Percentiles rank a stretch among this genome's conserved stretches.
Evolutionary conservation across 1,284 basidiomycete genomes (phyloP).

Genomic region (Sanghuangporus baumii): DNA sequence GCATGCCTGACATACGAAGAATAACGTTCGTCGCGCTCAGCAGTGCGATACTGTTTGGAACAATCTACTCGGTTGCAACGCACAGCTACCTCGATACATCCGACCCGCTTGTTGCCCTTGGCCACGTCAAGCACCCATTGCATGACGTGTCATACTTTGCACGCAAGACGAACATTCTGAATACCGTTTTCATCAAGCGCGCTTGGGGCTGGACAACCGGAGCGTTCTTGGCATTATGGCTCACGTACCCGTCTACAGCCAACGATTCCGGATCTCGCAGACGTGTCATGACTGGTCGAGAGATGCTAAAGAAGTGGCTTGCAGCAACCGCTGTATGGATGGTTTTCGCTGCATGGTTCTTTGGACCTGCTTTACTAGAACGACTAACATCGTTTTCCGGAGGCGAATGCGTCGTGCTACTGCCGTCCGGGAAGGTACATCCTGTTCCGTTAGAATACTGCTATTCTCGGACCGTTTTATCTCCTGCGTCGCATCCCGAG

Average conservation of each 20-base stretch:
- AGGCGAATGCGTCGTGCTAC: conserved; percentile 69
- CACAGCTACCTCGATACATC: conserved; percentile 64
- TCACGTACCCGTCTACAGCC: conserved; percentile 39
- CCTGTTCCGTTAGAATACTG: conserved; percentile 59
- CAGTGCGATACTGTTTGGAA: conserved; percentile 43
- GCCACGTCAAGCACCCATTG: conserved; percentile 56
- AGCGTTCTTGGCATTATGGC: conserved; percentile 55
- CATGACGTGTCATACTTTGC: conserved; percentile 72
- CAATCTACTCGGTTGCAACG: conserved; percentile 45
- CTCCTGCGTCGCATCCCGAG: conserved; percentile 55
- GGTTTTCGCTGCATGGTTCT: conserved; percentile 85
- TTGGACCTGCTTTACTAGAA: conserved; percentile 80
- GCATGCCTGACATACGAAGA: conserved; percentile 21
- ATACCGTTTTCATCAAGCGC: conserved; percentile 84
- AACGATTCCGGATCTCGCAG: background rate
- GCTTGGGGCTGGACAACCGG: conserved; percentile 89
- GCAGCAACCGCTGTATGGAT: conserved; percentile 68
- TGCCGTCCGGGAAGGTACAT: conserved; percentile 53
- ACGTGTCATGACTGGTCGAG: conserved; percentile 23
- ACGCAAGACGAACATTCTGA: conserved; percentile 77
- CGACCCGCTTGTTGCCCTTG: conserved; percentile 56
- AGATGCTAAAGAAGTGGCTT: conserved; percentile 53
- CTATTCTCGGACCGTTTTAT: conserved; percentile 43
- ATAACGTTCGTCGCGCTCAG: conserved; percentile 28
- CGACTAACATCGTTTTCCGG: conserved; percentile 74